Percentiles rank a stretch among this genome's conserved stretches.
Evolutionary conservation across 768 basidiomycete genomes (phyloP).

Genomic region (Megacollybia marginata): DNA sequence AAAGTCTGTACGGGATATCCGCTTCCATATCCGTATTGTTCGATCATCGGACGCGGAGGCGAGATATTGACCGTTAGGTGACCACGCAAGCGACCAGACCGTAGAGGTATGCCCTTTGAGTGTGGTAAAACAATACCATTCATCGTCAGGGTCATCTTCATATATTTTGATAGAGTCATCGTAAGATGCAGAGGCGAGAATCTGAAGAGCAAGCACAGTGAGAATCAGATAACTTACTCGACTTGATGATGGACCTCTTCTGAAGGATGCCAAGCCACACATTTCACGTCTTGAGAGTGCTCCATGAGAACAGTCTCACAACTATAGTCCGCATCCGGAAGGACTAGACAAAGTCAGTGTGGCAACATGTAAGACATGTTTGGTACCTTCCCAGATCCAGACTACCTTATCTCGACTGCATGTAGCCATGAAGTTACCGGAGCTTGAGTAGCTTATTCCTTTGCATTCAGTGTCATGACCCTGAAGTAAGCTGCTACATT

Average conservation of each 20-base stretch:
- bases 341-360: constrained; percentile 38
- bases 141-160: constrained; percentile 86
- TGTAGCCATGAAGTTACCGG: constrained; percentile 82
- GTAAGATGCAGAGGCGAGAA: constrained; percentile 94
- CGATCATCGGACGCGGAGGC: constrained; percentile 84
- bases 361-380: neutral
- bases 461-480: constrained; percentile 98
- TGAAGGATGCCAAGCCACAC: constrained; percentile 87
- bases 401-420: constrained; percentile 97
- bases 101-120: constrained; percentile 79
- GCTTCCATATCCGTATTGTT: constrained; percentile 81
- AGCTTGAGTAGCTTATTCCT: constrained; percentile 72
- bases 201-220: constrained; percentile 37
- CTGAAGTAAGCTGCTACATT: constrained; percentile 79
- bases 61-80: constrained; percentile 71
- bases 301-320: constrained; percentile 96
- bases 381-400: constrained; percentile 95
- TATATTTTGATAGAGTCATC: constrained; percentile 95
- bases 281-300: constrained; percentile 94
- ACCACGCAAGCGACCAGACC: constrained; percentile 86
- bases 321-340: constrained; percentile 90
- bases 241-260: constrained; percentile 64
- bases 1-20: constrained; percentile 55
- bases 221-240: constrained; percentile 1
- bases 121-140: constrained; percentile 87